Conservation (phyloP, 2,329 filamentous ascomycete species). For the Fusarium compactum region DNA sequence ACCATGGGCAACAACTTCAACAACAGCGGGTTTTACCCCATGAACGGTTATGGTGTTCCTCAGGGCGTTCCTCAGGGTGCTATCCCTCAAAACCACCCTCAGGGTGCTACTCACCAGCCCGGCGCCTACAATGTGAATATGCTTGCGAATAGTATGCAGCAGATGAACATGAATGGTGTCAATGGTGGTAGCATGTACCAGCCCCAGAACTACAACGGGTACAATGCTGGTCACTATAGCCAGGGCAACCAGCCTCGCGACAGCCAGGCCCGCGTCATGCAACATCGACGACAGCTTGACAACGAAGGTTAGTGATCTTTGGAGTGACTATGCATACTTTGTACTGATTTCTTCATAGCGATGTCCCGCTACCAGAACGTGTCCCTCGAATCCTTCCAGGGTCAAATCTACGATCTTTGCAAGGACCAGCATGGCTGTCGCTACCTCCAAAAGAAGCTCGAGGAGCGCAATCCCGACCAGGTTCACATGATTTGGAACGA, state of each 20-base stretch:
- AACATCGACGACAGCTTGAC: constrained; percentile 79
- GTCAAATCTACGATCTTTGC: constrained; percentile 89
- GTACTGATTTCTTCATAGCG: constrained; percentile 57
- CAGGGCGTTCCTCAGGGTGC: constrained; percentile 36
- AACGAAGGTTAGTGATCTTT: constrained; percentile 69
- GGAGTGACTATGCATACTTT: neutral
- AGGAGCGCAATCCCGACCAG: constrained; percentile 85
- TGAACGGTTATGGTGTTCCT: constrained; percentile 49
- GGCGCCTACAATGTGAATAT: constrained; percentile 57
- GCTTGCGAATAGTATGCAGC: constrained; percentile 76
- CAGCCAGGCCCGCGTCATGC: constrained; percentile 80
- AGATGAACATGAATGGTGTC: constrained; percentile 67
- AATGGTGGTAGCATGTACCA: constrained; percentile 62
- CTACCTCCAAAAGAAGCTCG: constrained; percentile 96
- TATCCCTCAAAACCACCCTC: constrained; percentile 22
- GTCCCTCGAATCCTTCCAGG: constrained; percentile 81
- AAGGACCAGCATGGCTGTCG: constrained; percentile 99
- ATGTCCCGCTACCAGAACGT: constrained; percentile 88
- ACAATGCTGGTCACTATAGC: constrained; percentile 63
- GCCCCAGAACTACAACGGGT: constrained; percentile 69
- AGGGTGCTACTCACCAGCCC: constrained; percentile 41
- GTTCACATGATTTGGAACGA: constrained; percentile 95
- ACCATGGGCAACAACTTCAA: constrained; percentile 49
- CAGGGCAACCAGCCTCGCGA: constrained; percentile 72
- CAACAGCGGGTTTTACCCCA: constrained; percentile 51